These are phyloP conservation scores for Viola pubescens DNA, from an alignment of 441 rosid genomes.

Conservation along the genomic window DNA sequence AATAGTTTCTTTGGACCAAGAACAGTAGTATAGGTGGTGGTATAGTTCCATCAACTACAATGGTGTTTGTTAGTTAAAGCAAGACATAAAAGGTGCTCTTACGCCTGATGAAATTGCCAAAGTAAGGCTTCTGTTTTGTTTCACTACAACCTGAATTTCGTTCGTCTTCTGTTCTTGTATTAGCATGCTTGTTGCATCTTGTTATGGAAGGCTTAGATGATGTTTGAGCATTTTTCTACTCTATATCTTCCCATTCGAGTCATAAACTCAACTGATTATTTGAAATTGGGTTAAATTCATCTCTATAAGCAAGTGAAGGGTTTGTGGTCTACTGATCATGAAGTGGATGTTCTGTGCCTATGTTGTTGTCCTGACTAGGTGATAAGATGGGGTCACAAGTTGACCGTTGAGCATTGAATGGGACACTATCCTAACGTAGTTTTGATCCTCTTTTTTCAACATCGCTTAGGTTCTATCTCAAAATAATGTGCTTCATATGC, in stretches of 20 bases:
- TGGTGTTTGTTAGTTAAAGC: slow-evolving; percentile 29
- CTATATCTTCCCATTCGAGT: background rate
- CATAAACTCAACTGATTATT: too few relatives aligned
- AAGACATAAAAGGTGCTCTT: slow-evolving; percentile 86
- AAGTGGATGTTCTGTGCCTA: background rate
- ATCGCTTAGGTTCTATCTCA: background rate
- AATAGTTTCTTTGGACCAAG: too few relatives aligned
- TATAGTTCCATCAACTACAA: too few relatives aligned
- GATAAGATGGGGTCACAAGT: background rate
- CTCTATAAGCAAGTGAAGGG: too few relatives aligned
- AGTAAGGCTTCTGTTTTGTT: slow-evolving; percentile 29
- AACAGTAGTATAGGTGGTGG: too few relatives aligned
- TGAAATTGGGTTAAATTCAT: too few relatives aligned
- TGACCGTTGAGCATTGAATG: background rate
- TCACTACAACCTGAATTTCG: background rate
- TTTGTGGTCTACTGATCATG: too few relatives aligned
- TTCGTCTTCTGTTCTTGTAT: background rate
- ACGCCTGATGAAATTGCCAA: slow-evolving; percentile 76
- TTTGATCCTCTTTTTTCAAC: background rate
- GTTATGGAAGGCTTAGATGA: background rate
- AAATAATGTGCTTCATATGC: too few relatives aligned
- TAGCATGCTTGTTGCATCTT: background rate
- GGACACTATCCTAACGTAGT: background rate
- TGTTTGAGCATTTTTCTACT: background rate
- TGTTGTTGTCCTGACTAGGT: background rate